Percentiles rank a stretch among this genome's conserved stretches.
Evolutionary conservation across 192 early-diverging fungal species (phyloP).

Genomic region (Linnemannia schmuckeri): DNA sequence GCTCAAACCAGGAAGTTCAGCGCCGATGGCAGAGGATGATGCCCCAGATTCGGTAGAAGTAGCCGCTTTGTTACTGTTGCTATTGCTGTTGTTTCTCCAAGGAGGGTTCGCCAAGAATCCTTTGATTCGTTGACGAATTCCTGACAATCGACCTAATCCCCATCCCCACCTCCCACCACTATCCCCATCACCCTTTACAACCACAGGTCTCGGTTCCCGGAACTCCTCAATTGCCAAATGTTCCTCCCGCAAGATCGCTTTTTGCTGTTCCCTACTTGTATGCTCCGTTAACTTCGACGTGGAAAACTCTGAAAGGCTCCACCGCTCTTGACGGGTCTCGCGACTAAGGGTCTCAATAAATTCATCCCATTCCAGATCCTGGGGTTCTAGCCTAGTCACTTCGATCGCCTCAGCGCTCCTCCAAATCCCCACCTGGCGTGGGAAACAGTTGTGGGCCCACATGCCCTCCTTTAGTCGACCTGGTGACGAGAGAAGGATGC

Average conservation of each 20-base stretch:
- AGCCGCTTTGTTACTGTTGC: no score
- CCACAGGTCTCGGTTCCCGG: not conserved
- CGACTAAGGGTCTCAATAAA: slow-evolving; percentile 22
- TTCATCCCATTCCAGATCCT: slow-evolving; percentile 27
- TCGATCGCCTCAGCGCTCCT: slow-evolving; percentile 37
- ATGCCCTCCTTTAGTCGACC: not conserved
- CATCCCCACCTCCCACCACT: not conserved
- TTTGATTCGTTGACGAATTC: slow-evolving; percentile 3
- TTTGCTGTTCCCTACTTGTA: not conserved
- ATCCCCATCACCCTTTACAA: not conserved
- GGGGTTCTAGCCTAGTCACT: slow-evolving; percentile 8
- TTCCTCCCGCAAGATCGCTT: slow-evolving; percentile 4
- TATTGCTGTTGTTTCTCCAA: not conserved
- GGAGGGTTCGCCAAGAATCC: not conserved
- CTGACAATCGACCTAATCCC: not conserved
- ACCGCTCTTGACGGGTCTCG: slow-evolving; percentile 14
- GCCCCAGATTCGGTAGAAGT: no score
- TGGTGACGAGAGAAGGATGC: not conserved
- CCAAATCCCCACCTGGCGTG: slow-evolving; percentile 30
- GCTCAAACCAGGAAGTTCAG: not conserved
- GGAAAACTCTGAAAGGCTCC: not conserved
- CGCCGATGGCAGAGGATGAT: no score
- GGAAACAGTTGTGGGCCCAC: not conserved
- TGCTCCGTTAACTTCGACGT: not conserved
- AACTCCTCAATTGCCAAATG: slow-evolving; percentile 17